phyloP scores from a whole-genome alignment of 306 rosid genomes.

The Herpetospermum pedunculosum region DNA sequence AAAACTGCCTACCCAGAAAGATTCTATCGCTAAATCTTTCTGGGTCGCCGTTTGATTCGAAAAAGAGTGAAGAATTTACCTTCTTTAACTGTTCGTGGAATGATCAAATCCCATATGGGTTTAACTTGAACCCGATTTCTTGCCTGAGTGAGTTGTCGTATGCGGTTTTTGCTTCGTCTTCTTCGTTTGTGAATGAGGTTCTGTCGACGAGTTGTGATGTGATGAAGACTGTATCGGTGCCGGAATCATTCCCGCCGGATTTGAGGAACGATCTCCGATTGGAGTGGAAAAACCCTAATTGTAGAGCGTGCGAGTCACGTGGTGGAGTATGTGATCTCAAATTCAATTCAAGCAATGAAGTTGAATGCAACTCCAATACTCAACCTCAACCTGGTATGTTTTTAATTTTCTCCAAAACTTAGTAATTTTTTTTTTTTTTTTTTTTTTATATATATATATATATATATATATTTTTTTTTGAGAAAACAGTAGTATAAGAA shows the following conservation, averaged over 20 bases:
- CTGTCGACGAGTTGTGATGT: constrained; percentile 26
- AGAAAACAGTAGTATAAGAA: too few relatives aligned
- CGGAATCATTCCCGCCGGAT: constrained; percentile 37
- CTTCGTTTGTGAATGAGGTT: constrained; percentile 1
- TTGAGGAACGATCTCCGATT: constrained; percentile 28
- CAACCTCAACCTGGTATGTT: constrained; percentile 9
- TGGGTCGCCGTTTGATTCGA: constrained; percentile 33
- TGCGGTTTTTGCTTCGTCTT: constrained; percentile 45
- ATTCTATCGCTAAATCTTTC: constrained; percentile 43
- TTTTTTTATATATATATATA: too few relatives aligned
- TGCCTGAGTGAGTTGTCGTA: constrained; percentile 34
- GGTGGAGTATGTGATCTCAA: constrained; percentile 53
- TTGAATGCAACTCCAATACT: constrained; percentile 35
- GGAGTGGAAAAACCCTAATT: constrained; percentile 46
- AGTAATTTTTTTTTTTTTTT: too few relatives aligned
- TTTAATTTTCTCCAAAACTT: too few relatives aligned
- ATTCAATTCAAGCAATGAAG: constrained; percentile 15
- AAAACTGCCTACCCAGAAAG: constrained; percentile 43
- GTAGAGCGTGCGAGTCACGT: constrained; percentile 40
- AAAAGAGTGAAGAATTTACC: constrained; percentile 23
- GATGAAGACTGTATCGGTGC: constrained; percentile 27
- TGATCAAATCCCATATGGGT: constrained; percentile 9
- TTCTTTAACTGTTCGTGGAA: constrained; percentile 60
- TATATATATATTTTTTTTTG: too few relatives aligned
- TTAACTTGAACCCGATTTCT: constrained; percentile 26